Percentiles rank a stretch among this genome's conserved stretches.
Evolutionary conservation across 2,329 filamentous ascomycete species (phyloP).

Genomic region (Sclerotinia subarctica): DNA sequence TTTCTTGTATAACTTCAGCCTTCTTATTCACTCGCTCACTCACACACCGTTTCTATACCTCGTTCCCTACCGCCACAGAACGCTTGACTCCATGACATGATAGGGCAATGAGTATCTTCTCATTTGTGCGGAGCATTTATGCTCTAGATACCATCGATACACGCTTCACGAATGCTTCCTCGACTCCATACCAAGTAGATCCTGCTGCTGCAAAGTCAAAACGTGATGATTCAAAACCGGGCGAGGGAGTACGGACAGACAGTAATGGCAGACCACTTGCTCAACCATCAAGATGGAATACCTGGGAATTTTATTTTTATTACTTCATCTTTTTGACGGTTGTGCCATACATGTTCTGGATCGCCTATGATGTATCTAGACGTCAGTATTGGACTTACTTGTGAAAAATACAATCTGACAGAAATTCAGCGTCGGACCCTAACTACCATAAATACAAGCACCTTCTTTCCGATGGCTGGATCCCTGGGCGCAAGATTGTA

Average conservation of each 20-base stretch:
- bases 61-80: not conserved
- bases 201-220: constrained; percentile 35
- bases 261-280: constrained; percentile 45
- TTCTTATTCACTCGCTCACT: constrained; percentile 1
- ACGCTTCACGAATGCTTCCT: constrained; percentile 68
- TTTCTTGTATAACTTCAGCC: constrained; percentile 12
- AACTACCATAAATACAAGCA: constrained; percentile 72
- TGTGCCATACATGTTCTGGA: constrained; percentile 87
- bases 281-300: constrained; percentile 75
- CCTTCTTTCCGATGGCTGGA: constrained; percentile 79
- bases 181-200: constrained; percentile 59
- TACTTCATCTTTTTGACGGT: constrained; percentile 61
- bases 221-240: constrained; percentile 33
- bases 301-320: constrained; percentile 82
- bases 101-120: constrained; percentile 37
- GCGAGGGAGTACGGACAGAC: constrained; percentile 39
- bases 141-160: constrained; percentile 67
- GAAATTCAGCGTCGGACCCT: constrained; percentile 66
- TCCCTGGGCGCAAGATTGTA: constrained; percentile 86
- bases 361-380: constrained; percentile 80
- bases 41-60: not conserved
- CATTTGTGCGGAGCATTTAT: constrained; percentile 55
- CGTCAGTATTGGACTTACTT: constrained; percentile 52
- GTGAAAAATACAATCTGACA: constrained; percentile 22
- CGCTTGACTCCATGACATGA: constrained; percentile 5